phyloP scores from a whole-genome alignment of 2,329 filamentous ascomycete species.

The Calonectria naviculata region DNA sequence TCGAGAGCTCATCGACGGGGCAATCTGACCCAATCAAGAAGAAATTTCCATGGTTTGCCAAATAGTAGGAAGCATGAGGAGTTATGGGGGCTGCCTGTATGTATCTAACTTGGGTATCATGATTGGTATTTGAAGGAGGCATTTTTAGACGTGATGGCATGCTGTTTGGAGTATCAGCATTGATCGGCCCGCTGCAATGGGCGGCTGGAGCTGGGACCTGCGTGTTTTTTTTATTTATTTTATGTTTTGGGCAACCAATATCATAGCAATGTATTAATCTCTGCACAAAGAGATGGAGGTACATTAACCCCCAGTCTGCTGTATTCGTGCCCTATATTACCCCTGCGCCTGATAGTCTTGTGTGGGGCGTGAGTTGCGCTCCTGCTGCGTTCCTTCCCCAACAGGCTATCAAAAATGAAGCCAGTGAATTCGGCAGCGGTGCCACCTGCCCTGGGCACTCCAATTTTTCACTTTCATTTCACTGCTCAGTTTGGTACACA shows the following conservation, averaged over 20 bases:
- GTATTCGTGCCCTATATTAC: too few species aligned
- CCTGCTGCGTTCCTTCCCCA: constrained; percentile 13
- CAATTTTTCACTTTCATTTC: neutral
- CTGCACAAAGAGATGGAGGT: neutral
- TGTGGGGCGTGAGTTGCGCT: too few species aligned
- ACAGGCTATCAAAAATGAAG: neutral
- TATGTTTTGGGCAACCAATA: constrained; percentile 18
- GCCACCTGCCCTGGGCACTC: neutral
- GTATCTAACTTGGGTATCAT: constrained; percentile 20
- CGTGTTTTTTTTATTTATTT: constrained; percentile 11
- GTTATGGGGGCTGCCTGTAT: constrained; percentile 34
- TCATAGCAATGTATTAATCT: constrained; percentile 9
- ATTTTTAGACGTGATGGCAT: constrained; percentile 36
- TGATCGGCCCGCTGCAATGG: constrained; percentile 16
- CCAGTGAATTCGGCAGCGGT: neutral
- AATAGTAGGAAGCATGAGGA: constrained; percentile 48
- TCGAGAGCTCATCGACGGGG: constrained; percentile 63
- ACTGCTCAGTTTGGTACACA: neutral
- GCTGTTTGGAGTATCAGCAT: constrained; percentile 24
- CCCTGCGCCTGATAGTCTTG: too few species aligned
- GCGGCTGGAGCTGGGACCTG: constrained; percentile 14
- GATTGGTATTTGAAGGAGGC: constrained; percentile 22
- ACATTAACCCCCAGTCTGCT: neutral
- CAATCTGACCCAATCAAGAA: constrained; percentile 65
- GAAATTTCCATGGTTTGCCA: constrained; percentile 75